Base-by-base conservation (phyloP, 75 land plant species). In the Picea sitchensis region DNA sequence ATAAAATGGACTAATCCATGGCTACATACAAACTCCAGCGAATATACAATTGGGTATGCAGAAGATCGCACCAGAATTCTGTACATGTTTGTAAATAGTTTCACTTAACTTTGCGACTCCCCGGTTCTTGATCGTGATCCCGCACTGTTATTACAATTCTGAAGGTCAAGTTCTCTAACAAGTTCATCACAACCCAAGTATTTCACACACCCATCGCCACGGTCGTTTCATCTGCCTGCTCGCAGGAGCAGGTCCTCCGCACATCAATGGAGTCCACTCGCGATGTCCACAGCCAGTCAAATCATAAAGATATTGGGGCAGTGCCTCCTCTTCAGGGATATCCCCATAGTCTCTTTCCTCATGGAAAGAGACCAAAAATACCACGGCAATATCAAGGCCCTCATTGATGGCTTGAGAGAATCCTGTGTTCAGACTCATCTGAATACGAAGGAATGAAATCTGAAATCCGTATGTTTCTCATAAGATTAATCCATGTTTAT, bases 381-480 rank as follows among this genome's bases (percentile, higher is more conserved):
- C 59, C 98, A 95, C 77, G 98, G 98, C 18, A 93, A 93, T 82
- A 84, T 92, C 34, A 95, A 93, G 75, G 95, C 98, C 17, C 84
- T 95, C n/a, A 79, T 95, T 58, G 98, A 95, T 80, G 85, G 86
- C 34, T 3, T 95, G 62, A 86, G 87, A 44, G 93, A 88, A 18
- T 78, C 84, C 18, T 90, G 98, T 31, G 76, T 95, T 5, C 54
- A 84, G 89, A 51, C 73, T 91, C 11, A 76, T 91, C 36, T 91
- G 61, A 85, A 47, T 47, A 47, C 54, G 54, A 47, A 47, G 5
- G 5, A 47, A 47, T 47, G 54, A 47, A 47, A 47, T 7, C 11
- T 47, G 54, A 7, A 47, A 47, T 47, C 54, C 1, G 54, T 47
- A 47, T 47, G 54, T 7, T 8, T 47, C 11, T 47, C 54, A 47